Conservation (phyloP, 352 stramenopile species). For the Phytopythium oedochilum region DNA sequence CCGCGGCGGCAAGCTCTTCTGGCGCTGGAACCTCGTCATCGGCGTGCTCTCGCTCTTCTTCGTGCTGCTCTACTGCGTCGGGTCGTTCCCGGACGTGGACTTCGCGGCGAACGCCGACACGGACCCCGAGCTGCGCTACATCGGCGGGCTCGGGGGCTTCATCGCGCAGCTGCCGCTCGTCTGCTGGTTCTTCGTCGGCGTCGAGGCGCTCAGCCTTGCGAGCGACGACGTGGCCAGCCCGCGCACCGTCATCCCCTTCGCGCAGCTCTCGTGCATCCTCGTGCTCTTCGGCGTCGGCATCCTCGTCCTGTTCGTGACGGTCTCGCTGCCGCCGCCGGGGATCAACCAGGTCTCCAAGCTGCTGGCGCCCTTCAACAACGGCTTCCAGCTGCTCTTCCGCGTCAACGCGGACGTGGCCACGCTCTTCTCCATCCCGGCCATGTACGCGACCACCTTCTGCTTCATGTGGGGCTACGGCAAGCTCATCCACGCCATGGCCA, state of each 20-base stretch:
- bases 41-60: slow-evolving; percentile 22
- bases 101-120: slow-evolving; percentile 14
- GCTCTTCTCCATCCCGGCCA: slow-evolving; percentile 29
- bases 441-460: slow-evolving; percentile 25
- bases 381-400: slow-evolving; percentile 22
- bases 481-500: slow-evolving; percentile 24
- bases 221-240: slow-evolving; percentile 8
- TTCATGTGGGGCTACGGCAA: slow-evolving; percentile 37
- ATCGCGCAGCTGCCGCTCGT: slow-evolving; percentile 20
- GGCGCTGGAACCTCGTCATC: slow-evolving; percentile 22
- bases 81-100: slow-evolving; percentile 17
- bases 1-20: slow-evolving; percentile 22
- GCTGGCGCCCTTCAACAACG: slow-evolving; percentile 22
- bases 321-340: slow-evolving; percentile 14
- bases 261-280: slow-evolving; percentile 21
- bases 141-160: slow-evolving; percentile 14
- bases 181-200: slow-evolving; percentile 23
- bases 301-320: slow-evolving; percentile 19
- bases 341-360: slow-evolving; percentile 20
- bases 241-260: slow-evolving; percentile 13
- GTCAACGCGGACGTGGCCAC: slow-evolving; percentile 17
- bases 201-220: slow-evolving; percentile 7
- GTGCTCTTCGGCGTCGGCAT: slow-evolving; percentile 20
- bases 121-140: slow-evolving; percentile 12
- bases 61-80: slow-evolving; percentile 25